Evolutionary conservation across 257 asterid genomes (phyloP).

Genomic region (Cruciata laevipes): DNA sequence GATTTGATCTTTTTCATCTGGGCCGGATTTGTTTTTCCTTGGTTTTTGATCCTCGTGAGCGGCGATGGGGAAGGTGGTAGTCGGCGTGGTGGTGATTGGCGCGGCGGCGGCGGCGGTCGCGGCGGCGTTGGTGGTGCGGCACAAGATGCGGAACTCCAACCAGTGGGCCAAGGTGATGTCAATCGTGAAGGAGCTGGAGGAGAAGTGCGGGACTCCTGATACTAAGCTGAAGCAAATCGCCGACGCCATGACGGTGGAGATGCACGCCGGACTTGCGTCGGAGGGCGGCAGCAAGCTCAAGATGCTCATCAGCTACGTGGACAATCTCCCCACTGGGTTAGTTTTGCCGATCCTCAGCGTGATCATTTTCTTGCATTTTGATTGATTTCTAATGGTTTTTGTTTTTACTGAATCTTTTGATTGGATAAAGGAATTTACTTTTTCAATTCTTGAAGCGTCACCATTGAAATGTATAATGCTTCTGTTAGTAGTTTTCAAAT

Average conservation of each 20-base stretch:
- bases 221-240: constrained; percentile 54
- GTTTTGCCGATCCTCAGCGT: not conserved
- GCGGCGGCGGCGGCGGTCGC: constrained; percentile 59
- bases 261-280: constrained; percentile 84
- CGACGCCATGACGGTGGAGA: constrained; percentile 78
- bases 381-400: not conserved
- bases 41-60: not conserved
- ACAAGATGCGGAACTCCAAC: constrained; percentile 54
- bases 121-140: constrained; percentile 56
- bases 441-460: not conserved
- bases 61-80: constrained; percentile 54
- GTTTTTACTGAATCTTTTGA: not conserved
- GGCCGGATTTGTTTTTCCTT: not conserved
- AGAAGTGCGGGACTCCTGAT: constrained; percentile 70
- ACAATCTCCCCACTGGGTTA: constrained; percentile 77
- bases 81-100: constrained; percentile 69
- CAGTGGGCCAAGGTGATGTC: constrained; percentile 54
- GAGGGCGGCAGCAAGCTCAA: constrained; percentile 87
- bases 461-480: not conserved
- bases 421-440: not conserved
- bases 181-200: constrained; percentile 60
- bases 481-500: not conserved
- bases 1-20: not conserved
- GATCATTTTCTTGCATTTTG: not conserved
- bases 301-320: constrained; percentile 79